Evolutionary conservation across 2,329 filamentous ascomycete genomes (phyloP), one percentile per base, ranked within the genome.

Genomic region (Xylariales sp.): DNA sequence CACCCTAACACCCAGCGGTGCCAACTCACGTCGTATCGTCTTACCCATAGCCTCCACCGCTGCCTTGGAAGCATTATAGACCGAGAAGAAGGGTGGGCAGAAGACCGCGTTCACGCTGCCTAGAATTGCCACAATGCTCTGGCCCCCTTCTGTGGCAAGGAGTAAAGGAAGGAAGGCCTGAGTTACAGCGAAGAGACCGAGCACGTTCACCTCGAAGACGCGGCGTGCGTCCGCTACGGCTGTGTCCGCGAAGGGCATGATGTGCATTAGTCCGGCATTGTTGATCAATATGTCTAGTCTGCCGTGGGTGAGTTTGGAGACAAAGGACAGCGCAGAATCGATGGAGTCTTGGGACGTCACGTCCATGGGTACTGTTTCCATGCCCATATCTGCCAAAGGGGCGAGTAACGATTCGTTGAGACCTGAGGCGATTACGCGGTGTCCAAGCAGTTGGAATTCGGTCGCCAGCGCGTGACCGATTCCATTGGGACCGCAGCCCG

Each of bases 361-460:
- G 35, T 43, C 44, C 28, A 46, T 22, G 5, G 19, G n/a, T 12
- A 44, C 16, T 3, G 39, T 42, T 4, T 42, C 31, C 7, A 42
- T 42, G 14, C 31, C 31, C n/a, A 35, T 24, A n/a, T 41, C 45
- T 11, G 15, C 32, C 7, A 55, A 44, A 10, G 39, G 36, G 7
- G 43, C 27, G 18, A 56, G 51, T 1, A 51, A 42, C 3, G 43
- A 10, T 8, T 50, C 45, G 7, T 51, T 47, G 10, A 56, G 40
- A 9, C 52, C 57, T n/a, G 55, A 53, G 6, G 57, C 57, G 41
- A 58, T 51, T 18, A 59, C 57, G 6, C 51, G 49, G 45, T 59
- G 56, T 27, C 55, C 55, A 29, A 53, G 53, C 38, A 49, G 22
- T 42, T 56, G 53, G 46, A 58, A 58, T 32, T 58, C 55, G 34